A percentile compares a stretch with the other conserved stretches of the same genome.
Conservation (phyloP, 2,329 filamentous ascomycete species). For the Helotiales sp. region DNA sequence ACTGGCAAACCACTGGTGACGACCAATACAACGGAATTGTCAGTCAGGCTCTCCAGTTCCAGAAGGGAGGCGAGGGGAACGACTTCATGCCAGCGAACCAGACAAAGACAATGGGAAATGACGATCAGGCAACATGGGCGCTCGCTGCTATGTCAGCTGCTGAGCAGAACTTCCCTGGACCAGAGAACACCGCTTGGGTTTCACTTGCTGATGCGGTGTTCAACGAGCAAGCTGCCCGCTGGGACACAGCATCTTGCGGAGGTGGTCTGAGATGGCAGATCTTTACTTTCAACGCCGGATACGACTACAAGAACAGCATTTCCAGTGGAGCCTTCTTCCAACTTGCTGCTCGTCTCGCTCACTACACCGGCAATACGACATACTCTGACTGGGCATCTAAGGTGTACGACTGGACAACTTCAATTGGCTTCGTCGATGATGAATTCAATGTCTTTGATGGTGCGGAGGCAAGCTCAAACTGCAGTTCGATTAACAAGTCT, state of each 20-base stretch:
- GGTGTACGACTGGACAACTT: conserved; percentile 65
- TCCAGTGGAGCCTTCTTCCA: conserved; percentile 70
- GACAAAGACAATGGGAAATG: conserved; percentile 66
- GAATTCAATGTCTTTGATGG: conserved; percentile 69
- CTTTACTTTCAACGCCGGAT: conserved; percentile 73
- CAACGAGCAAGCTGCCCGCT: conserved; percentile 67
- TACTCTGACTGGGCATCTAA: conserved; percentile 67
- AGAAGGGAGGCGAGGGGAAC: conserved; percentile 57
- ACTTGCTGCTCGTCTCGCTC: conserved; percentile 69
- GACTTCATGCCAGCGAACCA: conserved; percentile 67
- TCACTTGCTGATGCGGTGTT: conserved; percentile 71
- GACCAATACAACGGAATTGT: conserved; percentile 64
- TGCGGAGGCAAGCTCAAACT: conserved; percentile 60
- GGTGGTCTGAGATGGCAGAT: conserved; percentile 82
- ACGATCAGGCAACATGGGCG: conserved; percentile 75
- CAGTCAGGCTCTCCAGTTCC: conserved; percentile 61
- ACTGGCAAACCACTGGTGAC: conserved; percentile 67
- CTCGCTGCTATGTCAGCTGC: conserved; percentile 70
- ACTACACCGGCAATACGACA: conserved; percentile 69
- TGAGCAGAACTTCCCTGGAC: conserved; percentile 65
- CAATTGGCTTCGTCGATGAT: conserved; percentile 62
- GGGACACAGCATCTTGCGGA: conserved; percentile 66
- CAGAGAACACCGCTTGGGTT: conserved; percentile 54
- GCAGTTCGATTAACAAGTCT: conserved; percentile 62
- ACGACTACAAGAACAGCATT: conserved; percentile 73